These are phyloP conservation scores for Trichoderma arundinaceum DNA, from an alignment of 2,329 filamentous ascomycete species.

Conservation along the genomic window DNA sequence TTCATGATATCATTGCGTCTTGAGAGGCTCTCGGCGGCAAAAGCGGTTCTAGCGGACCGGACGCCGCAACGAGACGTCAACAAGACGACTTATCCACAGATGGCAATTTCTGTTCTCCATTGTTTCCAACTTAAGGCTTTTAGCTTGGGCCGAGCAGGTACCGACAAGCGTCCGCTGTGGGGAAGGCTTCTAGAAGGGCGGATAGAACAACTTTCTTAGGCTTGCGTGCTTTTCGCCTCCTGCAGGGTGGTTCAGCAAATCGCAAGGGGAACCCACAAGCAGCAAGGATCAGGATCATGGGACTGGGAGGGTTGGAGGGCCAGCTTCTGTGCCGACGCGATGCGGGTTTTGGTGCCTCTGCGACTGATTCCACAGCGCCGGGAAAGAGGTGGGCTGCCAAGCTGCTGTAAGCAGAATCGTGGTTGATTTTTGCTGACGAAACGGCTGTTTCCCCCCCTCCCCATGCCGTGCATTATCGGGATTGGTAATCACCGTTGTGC, in stretches of 20 bases:
- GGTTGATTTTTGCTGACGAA: too few species aligned
- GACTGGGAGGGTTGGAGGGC: neutral
- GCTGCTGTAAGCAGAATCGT: too few species aligned
- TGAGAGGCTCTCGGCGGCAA: conserved; percentile 2
- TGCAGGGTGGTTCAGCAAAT: neutral
- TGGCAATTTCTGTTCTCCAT: neutral
- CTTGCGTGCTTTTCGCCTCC: conserved; percentile 22
- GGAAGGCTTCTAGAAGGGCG: conserved; percentile 28
- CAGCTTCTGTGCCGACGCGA: too few species aligned
- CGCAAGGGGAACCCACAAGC: neutral
- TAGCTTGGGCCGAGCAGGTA: conserved; percentile 19
- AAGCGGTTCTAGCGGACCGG: conserved; percentile 1
- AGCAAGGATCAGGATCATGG: conserved; percentile 21
- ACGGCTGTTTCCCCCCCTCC: too few species aligned
- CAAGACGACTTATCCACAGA: conserved; percentile 3
- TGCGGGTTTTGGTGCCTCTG: too few species aligned
- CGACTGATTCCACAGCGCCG: conserved; percentile 6
- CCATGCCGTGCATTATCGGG: neutral
- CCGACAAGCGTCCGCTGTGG: conserved; percentile 28
- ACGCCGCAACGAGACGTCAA: too few species aligned
- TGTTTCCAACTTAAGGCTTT: too few species aligned
- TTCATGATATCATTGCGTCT: conserved; percentile 15
- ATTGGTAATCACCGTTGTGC: conserved; percentile 6
- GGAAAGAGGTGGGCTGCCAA: neutral
- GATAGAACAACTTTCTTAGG: conserved; percentile 3